These are phyloP conservation scores for Uromyces viciae-fabae DNA, from an alignment of 1,284 basidiomycete genomes.

Conservation along the genomic window DNA sequence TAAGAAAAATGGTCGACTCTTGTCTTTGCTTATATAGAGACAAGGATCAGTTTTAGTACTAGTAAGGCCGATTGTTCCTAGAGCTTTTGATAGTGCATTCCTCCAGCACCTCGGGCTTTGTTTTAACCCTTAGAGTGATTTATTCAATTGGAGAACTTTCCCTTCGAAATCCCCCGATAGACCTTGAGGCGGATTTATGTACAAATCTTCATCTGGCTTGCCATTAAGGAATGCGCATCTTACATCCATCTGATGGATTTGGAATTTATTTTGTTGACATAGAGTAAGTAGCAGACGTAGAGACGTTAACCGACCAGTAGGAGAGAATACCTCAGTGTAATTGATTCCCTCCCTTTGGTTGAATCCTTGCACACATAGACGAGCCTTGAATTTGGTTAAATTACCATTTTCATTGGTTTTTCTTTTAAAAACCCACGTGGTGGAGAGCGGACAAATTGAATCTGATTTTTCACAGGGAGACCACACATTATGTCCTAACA, in stretches of 20 bases:
- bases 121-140: background rate
- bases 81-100: background rate
- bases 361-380: slow-evolving; percentile 58
- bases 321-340: slow-evolving; percentile 58
- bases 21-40: background rate
- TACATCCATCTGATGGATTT: slow-evolving; percentile 58
- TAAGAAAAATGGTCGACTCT: background rate
- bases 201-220: slow-evolving; percentile 56
- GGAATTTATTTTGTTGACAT: slow-evolving; percentile 53
- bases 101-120: too few species aligned
- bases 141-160: too few species aligned
- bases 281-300: slow-evolving; percentile 56
- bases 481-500: background rate
- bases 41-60: background rate
- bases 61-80: background rate
- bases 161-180: too few species aligned
- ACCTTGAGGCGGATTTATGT: slow-evolving; percentile 54
- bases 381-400: slow-evolving; percentile 55
- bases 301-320: slow-evolving; percentile 55
- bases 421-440: slow-evolving; percentile 56
- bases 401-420: slow-evolving; percentile 56
- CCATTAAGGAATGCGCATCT: slow-evolving; percentile 58
- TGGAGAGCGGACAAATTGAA: slow-evolving; percentile 49
- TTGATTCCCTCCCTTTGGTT: slow-evolving; percentile 57
- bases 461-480: background rate